Evolutionary conservation across 768 basidiomycete species (phyloP).

Genomic region (Naematelia encephala): DNA sequence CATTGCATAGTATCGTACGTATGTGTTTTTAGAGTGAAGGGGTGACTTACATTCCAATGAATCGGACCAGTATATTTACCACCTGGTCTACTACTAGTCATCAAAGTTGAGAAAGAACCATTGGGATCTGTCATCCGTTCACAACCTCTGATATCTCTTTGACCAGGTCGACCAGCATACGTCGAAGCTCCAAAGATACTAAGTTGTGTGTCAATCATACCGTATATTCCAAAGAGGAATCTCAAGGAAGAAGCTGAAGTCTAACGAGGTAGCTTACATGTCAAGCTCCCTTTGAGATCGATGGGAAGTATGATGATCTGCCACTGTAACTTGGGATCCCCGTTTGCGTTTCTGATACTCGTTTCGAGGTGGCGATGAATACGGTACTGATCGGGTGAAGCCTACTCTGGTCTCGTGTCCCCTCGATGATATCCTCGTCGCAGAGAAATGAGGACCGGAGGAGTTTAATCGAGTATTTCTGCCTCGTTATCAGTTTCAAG

Average conservation of each 20-base stretch:
- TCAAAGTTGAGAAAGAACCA: conserved; percentile 20
- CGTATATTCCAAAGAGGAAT: background rate
- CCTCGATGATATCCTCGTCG: too few relatives aligned
- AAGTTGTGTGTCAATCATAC: background rate
- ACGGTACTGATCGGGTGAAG: conserved; percentile 7
- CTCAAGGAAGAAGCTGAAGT: conserved; percentile 9
- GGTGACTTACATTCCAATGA: conserved; percentile 21
- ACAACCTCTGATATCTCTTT: conserved; percentile 1
- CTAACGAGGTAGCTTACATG: conserved; percentile 12
- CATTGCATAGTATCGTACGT: too few relatives aligned
- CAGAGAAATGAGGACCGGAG: too few relatives aligned
- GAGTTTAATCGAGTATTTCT: background rate
- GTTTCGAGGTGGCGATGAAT: conserved; percentile 10
- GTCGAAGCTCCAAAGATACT: background rate
- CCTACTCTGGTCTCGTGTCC: conserved; percentile 10
- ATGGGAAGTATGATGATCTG: conserved; percentile 23
- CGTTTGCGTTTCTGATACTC: conserved; percentile 19
- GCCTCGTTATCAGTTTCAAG: background rate
- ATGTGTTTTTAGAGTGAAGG: too few relatives aligned
- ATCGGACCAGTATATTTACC: conserved; percentile 24
- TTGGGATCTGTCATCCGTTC: conserved; percentile 8
- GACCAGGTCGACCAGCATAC: background rate
- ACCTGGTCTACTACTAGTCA: conserved; percentile 23
- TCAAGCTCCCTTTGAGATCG: conserved; percentile 12
- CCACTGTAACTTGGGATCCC: background rate